Evolutionary conservation across 306 rosid species (phyloP), one percentile per base, ranked within the genome.

Genomic region (Fragaria ananassa): DNA sequence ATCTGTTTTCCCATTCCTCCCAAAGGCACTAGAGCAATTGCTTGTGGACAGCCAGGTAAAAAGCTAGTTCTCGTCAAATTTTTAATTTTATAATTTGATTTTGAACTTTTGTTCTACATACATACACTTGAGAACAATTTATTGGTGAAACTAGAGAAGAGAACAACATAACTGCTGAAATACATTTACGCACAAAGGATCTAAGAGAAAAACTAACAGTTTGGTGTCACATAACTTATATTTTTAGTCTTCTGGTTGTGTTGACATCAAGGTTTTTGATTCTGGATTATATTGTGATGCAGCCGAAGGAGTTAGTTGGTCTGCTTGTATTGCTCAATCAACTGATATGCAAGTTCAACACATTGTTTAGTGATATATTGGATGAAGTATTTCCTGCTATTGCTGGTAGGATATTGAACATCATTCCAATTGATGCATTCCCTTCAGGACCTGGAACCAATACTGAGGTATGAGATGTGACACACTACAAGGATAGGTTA

Each of bases 1-100:
- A 77, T 90, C 92, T 76, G 97, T 95, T 50, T 87, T 95, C 80
- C 99, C 99, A 6, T 95, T 82, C 88, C 96, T 95, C 70, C 98
- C 97, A 17, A 95, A 87, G 89, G 97, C 98, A 69, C 60, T 92
- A 81, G 93, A 87, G 84, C 97, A 89, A 73, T 86, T 92, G 86
- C 97, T 95, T 83, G 89, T 80, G 63, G 96, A 90, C 79, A 92
- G 89, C 58, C 96, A 95, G 96, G 99, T 95, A 85, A 42, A 80
- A 56, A 31, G 69, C 46, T 11, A 54, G 66, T 65, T 77, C 78
- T 80, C 17, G 12, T 31, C 13, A 17, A 61, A 6, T 25, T 58
- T 58, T 23, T 18, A 35, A n/a, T 27, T 29, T 18, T 61, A 25
- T 34, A 41, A 21, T 34, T 81, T 27, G 45, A n/a, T 70, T 63